These are phyloP conservation scores for Globisporangium nagaii DNA, from an alignment of 352 stramenopile species.

Conservation along the genomic window DNA sequence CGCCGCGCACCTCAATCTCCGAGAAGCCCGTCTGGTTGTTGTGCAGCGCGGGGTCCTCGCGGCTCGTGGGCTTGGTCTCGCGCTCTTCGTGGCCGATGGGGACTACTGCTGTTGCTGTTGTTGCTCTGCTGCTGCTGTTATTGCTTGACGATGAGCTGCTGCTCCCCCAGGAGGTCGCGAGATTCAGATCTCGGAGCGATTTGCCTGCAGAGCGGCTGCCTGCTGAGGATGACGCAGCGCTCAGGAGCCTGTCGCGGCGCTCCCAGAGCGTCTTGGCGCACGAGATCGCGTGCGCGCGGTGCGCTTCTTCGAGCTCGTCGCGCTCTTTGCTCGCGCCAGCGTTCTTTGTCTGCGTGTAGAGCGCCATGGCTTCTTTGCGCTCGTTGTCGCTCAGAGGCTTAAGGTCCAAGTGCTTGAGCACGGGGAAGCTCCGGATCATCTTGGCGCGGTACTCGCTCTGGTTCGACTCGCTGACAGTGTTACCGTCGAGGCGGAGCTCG, in stretches of 20 bases:
- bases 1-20: constrained; percentile 63
- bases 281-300: constrained; percentile 45
- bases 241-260: constrained; percentile 4
- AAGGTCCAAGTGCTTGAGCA: constrained; percentile 83
- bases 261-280: constrained; percentile 43
- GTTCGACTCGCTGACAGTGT: constrained; percentile 49
- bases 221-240: background rate
- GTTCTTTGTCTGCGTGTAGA: constrained; percentile 20
- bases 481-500: constrained; percentile 86
- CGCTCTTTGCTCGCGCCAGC: constrained; percentile 29
- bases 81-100: constrained; percentile 19
- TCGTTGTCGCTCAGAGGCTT: constrained; percentile 74
- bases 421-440: constrained; percentile 70
- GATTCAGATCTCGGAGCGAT: background rate
- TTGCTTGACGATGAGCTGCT: background rate
- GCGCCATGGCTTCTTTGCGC: constrained; percentile 38
- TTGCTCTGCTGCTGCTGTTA: constrained; percentile 7
- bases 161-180: constrained; percentile 3
- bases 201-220: background rate
- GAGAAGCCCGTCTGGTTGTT: constrained; percentile 60
- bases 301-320: constrained; percentile 40
- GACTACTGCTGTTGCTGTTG: background rate
- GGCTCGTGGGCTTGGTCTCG: constrained; percentile 30
- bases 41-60: constrained; percentile 42
- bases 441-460: constrained; percentile 52